Evolutionary conservation across 106 monocot species (phyloP).

Genomic region (Hemerocallis citrina): DNA sequence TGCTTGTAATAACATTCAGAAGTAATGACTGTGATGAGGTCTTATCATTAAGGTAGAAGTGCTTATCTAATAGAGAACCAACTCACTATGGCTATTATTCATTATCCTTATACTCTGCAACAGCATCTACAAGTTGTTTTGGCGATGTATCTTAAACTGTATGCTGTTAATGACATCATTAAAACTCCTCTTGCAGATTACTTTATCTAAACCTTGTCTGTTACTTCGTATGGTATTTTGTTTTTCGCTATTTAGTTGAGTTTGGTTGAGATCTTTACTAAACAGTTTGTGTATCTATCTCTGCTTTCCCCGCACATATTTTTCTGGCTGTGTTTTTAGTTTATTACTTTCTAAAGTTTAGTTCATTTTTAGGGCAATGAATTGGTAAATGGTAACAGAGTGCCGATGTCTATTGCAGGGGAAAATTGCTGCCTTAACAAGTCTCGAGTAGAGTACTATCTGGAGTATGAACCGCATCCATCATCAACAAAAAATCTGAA

Average conservation of each 20-base stretch:
- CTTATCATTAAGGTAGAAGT: no score
- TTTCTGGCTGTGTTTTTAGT: not conserved
- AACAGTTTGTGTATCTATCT: not conserved
- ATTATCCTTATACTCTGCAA: not conserved
- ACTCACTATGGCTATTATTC: not conserved
- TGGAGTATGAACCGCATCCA: constrained; percentile 94
- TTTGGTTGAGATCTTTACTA: no score
- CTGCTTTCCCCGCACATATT: not conserved
- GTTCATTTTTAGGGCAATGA: not conserved
- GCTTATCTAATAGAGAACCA: no score
- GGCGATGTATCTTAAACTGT: not conserved
- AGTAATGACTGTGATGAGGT: no score
- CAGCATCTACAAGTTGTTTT: not conserved
- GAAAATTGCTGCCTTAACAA: constrained; percentile 89
- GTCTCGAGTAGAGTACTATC: constrained; percentile 74
- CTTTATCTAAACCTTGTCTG: no score
- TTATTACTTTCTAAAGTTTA: not conserved
- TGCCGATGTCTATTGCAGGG: constrained; percentile 35
- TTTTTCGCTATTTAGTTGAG: not conserved
- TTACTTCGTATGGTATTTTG: not conserved
- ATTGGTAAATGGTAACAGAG: not conserved
- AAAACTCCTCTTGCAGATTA: not conserved
- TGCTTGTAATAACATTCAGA: no score
- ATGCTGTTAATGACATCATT: not conserved
- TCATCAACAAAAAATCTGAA: constrained; percentile 87